These are phyloP conservation scores for Neltuma alba DNA, from an alignment of 306 rosid species.

Conservation along the genomic window DNA sequence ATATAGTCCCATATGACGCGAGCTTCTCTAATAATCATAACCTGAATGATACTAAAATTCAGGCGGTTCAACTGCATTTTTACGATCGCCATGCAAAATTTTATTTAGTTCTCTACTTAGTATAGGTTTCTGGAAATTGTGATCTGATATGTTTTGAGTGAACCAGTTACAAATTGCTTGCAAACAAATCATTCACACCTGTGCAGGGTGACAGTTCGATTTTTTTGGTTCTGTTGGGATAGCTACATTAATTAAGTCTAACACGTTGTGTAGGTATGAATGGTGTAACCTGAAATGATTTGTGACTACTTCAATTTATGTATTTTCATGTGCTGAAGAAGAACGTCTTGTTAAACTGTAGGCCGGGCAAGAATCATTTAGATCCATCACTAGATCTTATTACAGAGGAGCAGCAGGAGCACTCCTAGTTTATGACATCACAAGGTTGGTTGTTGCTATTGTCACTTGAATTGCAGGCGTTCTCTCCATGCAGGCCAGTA, in stretches of 20 bases:
- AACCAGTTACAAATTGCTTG: neutral
- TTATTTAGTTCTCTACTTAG: neutral
- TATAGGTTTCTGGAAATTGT: neutral
- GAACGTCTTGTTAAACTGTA: conserved; percentile 41
- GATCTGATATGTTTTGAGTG: neutral
- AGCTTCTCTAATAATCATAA: too few relatives aligned
- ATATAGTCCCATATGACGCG: too few relatives aligned
- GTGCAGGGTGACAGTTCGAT: neutral
- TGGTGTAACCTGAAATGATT: neutral
- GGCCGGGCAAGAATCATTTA: conserved; percentile 99
- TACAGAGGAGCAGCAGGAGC: conserved; percentile 95
- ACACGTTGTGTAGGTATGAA: neutral
- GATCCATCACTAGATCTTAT: conserved; percentile 95
- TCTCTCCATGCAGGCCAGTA: neutral
- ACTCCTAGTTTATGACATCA: conserved; percentile 92
- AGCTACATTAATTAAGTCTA: neutral
- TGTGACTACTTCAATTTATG: neutral
- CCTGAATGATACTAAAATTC: too few relatives aligned
- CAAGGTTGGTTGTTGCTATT: conserved; percentile 58
- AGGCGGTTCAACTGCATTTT: neutral
- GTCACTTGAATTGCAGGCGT: conserved; percentile 13
- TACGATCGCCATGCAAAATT: neutral
- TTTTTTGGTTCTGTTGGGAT: neutral
- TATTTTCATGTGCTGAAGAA: conserved; percentile 30
- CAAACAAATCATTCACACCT: neutral